Evolutionary conservation across 2,329 filamentous ascomycete species (phyloP), one percentile per base, ranked within the genome.

Genomic region (Hymenoscyphus infarciens): DNA sequence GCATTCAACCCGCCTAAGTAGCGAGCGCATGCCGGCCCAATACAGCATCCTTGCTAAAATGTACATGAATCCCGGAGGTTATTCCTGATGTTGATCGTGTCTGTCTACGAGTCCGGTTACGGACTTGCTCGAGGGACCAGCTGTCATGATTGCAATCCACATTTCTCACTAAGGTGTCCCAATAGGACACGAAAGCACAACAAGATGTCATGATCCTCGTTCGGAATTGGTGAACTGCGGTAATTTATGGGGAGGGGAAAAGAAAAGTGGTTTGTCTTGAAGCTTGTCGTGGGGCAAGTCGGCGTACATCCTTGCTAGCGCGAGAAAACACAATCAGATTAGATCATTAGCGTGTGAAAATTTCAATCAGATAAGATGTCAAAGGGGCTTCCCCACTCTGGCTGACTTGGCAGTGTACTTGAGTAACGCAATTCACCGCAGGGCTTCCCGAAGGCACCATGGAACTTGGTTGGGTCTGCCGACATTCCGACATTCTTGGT

Each of bases 311-410:
- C 45, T 13, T 52, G 45, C 45, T 52, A 52, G 45, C 45, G 19
- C 10, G 45, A 22, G 45, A 52, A 52, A 52, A 52, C 10, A 13
- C 19, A 22, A 52, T 52, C 45, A 22, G 45, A 52, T 52, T 52
- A 52, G 45, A 52, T 52, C 45, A 52, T n/a, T 52, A 52, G 45
- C 45, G 45, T 15, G 45, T 52, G 45, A 52, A 52, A 52, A 52
- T 52, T 52, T 52, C 11, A 22, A 52, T 52, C 45, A 52, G 45
- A 52, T 52, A 52, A 52, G 45, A 52, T 52, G 45, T 22, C n/a
- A 52, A 52, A 11, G 45, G 45, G 45, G 22, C 11, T 22, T 22
- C 19, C 22, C 45, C 45, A 52, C 45, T 52, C 7, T 45, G 19
- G 19, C 11, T 13, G 45, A 13, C 45, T 52, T 52, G 45, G 45